These are phyloP conservation scores for Phoenix roebelenii DNA, from an alignment of 176 grass and related monocot species.

Conservation along the genomic window DNA sequence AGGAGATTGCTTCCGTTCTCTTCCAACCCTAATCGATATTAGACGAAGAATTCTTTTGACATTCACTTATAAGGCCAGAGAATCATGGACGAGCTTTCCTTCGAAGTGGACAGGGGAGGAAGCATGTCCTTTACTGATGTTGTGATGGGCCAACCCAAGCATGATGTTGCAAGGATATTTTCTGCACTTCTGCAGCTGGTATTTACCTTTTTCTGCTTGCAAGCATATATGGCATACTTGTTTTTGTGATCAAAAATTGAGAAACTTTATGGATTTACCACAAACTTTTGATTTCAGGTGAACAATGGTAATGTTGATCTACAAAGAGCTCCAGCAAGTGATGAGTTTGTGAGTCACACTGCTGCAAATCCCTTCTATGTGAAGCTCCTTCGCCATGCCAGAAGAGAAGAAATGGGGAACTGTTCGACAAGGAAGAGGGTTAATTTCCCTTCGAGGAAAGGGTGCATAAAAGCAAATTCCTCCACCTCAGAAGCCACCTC, in stretches of 20 bases:
- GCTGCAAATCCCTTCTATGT: constrained; percentile 54
- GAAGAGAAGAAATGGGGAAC: constrained; percentile 23
- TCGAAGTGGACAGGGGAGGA: constrained; percentile 29
- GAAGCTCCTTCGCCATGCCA: constrained; percentile 30
- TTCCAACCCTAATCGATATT: no score
- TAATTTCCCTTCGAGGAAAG: constrained; percentile 47
- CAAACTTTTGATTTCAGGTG: constrained; percentile 33
- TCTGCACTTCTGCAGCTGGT: constrained; percentile 98
- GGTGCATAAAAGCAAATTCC: constrained; percentile 8
- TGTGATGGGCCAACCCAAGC: constrained; percentile 28
- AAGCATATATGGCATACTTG: no score
- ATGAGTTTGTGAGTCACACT: constrained; percentile 68
- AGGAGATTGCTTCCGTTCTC: background rate
- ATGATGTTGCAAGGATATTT: constrained; percentile 80
- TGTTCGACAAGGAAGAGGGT: constrained; percentile 52
- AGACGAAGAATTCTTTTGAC: constrained; percentile 35
- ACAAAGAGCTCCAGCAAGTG: constrained; percentile 34
- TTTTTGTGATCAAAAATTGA: no score
- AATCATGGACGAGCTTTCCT: constrained; percentile 55
- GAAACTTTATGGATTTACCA: no score
- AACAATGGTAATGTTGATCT: constrained; percentile 70
- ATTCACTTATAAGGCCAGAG: constrained; percentile 75
- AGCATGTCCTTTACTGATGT: constrained; percentile 55
- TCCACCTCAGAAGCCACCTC: constrained; percentile 21
- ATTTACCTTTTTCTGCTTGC: background rate